Percentiles rank a stretch among this genome's conserved stretches.
Conservation (phyloP, 2,329 filamentous ascomycete genomes). For the Dryadomyces sulphureus region DNA sequence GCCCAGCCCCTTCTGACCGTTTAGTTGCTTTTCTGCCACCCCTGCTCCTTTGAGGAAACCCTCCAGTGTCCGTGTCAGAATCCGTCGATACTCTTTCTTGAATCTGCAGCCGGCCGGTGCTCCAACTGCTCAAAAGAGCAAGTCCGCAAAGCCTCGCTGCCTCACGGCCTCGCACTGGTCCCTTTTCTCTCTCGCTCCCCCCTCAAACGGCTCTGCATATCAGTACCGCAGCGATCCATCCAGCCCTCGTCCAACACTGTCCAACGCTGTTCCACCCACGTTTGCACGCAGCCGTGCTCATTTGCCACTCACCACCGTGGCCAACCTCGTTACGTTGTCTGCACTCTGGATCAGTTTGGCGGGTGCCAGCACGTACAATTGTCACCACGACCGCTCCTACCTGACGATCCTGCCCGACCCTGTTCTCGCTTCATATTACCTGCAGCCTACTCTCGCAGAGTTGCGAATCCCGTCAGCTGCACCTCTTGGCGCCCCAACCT, state of each 20-base stretch:
- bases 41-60: neutral
- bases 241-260: neutral
- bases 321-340: no score
- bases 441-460: no score
- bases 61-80: neutral
- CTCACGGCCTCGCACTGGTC: neutral
- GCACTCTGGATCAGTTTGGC: neutral
- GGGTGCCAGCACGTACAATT: no score
- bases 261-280: neutral
- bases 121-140: constrained; percentile 7
- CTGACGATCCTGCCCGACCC: no score
- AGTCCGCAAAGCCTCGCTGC: constrained; percentile 1
- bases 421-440: no score
- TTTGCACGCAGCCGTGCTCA: no score
- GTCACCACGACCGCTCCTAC: no score
- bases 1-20: neutral
- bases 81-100: neutral
- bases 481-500: neutral
- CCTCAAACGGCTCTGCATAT: neutral
- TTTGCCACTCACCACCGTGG: no score
- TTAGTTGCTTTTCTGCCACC: no score
- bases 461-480: no score
- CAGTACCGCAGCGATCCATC: constrained; percentile 1
- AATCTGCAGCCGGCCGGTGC: neutral
- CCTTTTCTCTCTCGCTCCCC: neutral